phyloP scores from a whole-genome alignment of 2,329 filamentous ascomycete species.

The Hypoxylon sp. region DNA sequence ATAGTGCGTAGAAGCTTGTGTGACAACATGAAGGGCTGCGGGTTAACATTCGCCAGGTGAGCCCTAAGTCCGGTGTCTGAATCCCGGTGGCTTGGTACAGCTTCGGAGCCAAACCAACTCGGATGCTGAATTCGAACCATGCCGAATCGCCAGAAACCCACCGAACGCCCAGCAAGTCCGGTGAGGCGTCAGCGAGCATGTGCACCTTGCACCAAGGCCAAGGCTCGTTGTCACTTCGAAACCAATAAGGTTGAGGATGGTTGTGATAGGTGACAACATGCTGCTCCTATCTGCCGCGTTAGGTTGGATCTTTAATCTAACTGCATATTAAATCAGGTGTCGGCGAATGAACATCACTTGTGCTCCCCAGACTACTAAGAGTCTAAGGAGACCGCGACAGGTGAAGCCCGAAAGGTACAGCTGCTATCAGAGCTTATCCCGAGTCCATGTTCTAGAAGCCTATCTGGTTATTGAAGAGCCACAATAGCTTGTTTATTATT shows the following conservation, averaged over 20 bases:
- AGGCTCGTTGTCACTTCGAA: constrained; percentile 50
- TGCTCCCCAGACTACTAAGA: constrained; percentile 48
- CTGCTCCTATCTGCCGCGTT: neutral
- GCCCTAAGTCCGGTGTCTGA: constrained; percentile 5
- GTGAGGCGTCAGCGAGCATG: constrained; percentile 50
- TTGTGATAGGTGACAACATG: constrained; percentile 46
- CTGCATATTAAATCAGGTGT: constrained; percentile 42
- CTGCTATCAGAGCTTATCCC: neutral
- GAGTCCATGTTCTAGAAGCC: neutral
- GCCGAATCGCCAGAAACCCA: constrained; percentile 17
- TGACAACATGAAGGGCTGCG: constrained; percentile 5
- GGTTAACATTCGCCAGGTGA: constrained; percentile 26
- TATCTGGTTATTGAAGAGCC: neutral
- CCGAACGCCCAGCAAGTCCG: constrained; percentile 43
- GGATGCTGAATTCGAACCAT: constrained; percentile 16
- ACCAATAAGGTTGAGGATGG: constrained; percentile 43
- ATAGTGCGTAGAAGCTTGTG: constrained; percentile 1
- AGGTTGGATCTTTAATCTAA: constrained; percentile 2
- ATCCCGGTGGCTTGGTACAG: neutral
- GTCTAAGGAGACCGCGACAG: constrained; percentile 49
- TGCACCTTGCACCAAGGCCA: constrained; percentile 50
- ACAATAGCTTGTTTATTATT: neutral
- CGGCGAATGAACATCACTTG: constrained; percentile 46
- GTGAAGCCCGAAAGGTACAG: constrained; percentile 45
- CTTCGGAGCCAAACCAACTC: constrained; percentile 13